phyloP scores from a whole-genome alignment of 305 asterid genomes.

The Solanum hybrid region DNA sequence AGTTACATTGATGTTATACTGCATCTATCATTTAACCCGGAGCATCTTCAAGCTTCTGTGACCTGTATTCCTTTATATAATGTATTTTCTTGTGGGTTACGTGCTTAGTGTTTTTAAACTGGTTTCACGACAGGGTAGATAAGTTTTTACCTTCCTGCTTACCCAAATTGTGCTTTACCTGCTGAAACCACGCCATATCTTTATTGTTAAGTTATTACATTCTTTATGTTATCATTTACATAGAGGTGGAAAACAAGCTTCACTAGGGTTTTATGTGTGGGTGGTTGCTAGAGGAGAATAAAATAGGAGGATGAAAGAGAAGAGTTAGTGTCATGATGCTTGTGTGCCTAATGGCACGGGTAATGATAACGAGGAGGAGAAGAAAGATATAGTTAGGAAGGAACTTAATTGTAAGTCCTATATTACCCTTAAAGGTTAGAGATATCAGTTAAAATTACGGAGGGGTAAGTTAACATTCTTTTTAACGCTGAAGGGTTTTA shows the following conservation, averaged over 20 bases:
- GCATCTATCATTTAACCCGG: not conserved
- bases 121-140: not conserved
- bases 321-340: not conserved
- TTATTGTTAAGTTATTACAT: not conserved
- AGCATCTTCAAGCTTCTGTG: not conserved
- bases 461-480: not conserved
- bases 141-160: not conserved
- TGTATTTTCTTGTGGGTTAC: not conserved
- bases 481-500: not conserved
- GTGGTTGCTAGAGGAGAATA: not conserved
- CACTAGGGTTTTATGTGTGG: not conserved
- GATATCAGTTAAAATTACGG: not conserved
- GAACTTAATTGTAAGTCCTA: not conserved
- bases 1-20: not conserved
- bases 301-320: not conserved
- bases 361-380: not conserved
- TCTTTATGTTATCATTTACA: not conserved
- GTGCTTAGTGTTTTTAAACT: not conserved
- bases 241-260: not conserved
- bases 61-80: not conserved
- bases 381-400: not conserved
- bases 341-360: not conserved
- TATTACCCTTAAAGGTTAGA: not conserved
- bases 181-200: not conserved
- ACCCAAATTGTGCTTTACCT: not conserved